Conservation (phyloP, 2,329 filamentous ascomycete genomes). For the Zymoseptoria crescenta region DNA sequence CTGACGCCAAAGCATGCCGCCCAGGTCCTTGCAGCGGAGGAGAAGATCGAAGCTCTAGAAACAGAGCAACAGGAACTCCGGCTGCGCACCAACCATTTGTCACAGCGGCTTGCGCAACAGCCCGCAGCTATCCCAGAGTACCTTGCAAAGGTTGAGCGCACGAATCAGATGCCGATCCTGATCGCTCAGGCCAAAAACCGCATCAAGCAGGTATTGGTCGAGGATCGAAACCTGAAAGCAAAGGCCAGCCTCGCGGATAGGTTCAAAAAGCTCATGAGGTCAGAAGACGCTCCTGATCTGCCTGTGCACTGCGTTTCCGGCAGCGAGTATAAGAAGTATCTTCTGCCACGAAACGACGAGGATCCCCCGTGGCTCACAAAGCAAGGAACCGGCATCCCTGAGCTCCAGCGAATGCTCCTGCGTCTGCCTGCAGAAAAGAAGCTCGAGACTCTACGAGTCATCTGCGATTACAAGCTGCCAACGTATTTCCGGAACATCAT, state of each 20-base stretch:
- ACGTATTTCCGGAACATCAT: neutral
- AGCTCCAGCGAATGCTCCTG: slow-evolving; percentile 10
- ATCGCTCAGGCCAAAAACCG: no score
- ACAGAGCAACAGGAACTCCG: no score
- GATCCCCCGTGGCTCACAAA: slow-evolving; percentile 11
- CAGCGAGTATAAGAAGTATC: slow-evolving; percentile 15
- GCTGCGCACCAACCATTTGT: no score
- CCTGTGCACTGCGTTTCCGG: slow-evolving; percentile 13
- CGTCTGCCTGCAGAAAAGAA: neutral
- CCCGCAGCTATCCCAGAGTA: no score
- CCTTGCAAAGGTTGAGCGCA: no score
- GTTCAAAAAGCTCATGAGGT: slow-evolving; percentile 3
- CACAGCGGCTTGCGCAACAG: no score
- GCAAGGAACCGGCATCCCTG: slow-evolving; percentile 16
- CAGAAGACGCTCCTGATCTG: slow-evolving; percentile 10
- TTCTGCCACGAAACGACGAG: slow-evolving; percentile 2
- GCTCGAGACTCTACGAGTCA: neutral
- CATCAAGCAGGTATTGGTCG: neutral
- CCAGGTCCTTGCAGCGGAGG: neutral
- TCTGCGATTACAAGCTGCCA: slow-evolving; percentile 1
- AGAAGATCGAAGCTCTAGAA: slow-evolving; percentile 1
- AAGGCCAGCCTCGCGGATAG: slow-evolving; percentile 1
- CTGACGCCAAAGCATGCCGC: no score
- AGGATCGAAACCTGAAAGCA: slow-evolving; percentile 1
- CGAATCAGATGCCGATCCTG: no score